phyloP scores from a whole-genome alignment of 73 alveolate species.

The Paramecium biaurelia region DNA sequence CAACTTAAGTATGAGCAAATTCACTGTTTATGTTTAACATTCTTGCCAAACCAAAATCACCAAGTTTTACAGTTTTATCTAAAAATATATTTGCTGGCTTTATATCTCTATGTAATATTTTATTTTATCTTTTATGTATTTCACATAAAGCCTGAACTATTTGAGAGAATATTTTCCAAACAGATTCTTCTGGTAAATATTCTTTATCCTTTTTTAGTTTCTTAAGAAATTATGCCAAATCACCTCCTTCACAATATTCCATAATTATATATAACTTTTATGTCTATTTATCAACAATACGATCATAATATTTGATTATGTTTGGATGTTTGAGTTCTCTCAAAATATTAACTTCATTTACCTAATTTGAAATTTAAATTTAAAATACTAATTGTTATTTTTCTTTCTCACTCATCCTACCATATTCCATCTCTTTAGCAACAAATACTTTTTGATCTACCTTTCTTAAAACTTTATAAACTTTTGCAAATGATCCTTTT shows the following conservation, averaged over 20 bases:
- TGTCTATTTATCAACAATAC: slow-evolving; percentile 89
- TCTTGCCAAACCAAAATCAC: slow-evolving; percentile 94
- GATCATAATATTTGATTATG: slow-evolving; percentile 89
- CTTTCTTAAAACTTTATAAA: slow-evolving; percentile 82
- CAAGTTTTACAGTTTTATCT: slow-evolving; percentile 89
- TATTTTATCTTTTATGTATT: slow-evolving; percentile 82
- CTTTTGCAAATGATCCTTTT: slow-evolving; percentile 93
- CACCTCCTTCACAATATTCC: slow-evolving; percentile 98
- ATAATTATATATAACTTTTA: slow-evolving; percentile 90
- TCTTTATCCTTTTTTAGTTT: slow-evolving; percentile 76
- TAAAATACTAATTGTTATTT: slow-evolving; percentile 79
- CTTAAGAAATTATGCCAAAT: slow-evolving; percentile 83
- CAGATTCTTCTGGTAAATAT: slow-evolving; percentile 83
- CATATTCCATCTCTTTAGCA: slow-evolving; percentile 92
- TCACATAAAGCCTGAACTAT: slow-evolving; percentile 88
- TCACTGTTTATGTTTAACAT: slow-evolving; percentile 83
- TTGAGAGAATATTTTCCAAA: slow-evolving; percentile 92
- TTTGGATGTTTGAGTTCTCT: slow-evolving; percentile 81
- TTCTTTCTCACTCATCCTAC: slow-evolving; percentile 88
- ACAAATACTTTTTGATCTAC: slow-evolving; percentile 82
- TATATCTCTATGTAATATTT: slow-evolving; percentile 90
- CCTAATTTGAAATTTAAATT: background rate
- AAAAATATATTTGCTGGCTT: slow-evolving; percentile 93
- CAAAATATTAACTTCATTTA: slow-evolving; percentile 87
- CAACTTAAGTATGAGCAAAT: slow-evolving; percentile 96